phyloP scores from a whole-genome alignment of 257 asterid species.

The Nicotiana knightiana region DNA sequence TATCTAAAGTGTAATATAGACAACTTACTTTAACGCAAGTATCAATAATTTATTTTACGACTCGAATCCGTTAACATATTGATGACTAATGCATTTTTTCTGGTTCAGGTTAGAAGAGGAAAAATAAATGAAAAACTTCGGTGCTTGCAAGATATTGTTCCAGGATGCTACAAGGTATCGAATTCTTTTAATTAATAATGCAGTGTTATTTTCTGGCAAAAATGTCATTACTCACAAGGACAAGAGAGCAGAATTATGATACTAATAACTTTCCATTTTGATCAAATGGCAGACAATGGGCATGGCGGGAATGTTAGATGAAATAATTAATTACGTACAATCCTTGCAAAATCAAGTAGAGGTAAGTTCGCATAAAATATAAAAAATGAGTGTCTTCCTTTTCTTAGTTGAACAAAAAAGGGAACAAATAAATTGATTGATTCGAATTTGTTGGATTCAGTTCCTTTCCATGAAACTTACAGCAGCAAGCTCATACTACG shows the following conservation, averaged over 20 bases:
- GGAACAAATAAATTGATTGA: neutral
- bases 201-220: neutral
- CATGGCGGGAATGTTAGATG: conserved; percentile 94
- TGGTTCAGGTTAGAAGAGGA: conserved; percentile 75
- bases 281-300: conserved; percentile 76
- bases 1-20: no score
- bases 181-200: neutral
- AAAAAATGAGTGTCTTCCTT: neutral
- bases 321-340: conserved; percentile 78
- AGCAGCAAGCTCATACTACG: conserved; percentile 61
- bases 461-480: conserved; percentile 85
- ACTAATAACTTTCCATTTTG: neutral
- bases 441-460: conserved; percentile 26
- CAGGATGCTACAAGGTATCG: conserved; percentile 88
- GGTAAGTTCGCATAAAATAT: conserved; percentile 32
- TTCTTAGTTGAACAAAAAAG: neutral
- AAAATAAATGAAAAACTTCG: conserved; percentile 73
- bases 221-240: no score
- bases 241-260: neutral
- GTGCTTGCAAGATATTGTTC: conserved; percentile 88
- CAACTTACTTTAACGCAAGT: no score
- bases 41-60: no score
- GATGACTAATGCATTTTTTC: neutral
- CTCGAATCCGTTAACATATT: neutral
- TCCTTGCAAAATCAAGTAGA: conserved; percentile 93